Evolutionary conservation across 2,329 filamentous ascomycete species (phyloP).

Genomic region (Samsoniella hepiali): DNA sequence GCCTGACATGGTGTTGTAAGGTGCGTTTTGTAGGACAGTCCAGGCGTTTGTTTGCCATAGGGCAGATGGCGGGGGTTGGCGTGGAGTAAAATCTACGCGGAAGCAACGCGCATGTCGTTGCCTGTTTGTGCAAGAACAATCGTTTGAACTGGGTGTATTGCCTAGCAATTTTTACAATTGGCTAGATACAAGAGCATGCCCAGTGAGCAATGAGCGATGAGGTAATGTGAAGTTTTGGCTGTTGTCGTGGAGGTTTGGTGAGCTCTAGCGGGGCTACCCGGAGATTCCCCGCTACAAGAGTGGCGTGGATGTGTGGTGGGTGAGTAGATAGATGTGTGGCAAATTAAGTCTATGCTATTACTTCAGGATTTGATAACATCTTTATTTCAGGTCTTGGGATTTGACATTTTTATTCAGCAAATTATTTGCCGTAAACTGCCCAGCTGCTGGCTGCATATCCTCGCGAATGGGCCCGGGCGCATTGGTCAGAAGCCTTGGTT

Average conservation of each 20-base stretch:
- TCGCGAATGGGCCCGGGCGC: background rate
- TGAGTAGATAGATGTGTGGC: background rate
- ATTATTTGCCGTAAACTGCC: too few species aligned
- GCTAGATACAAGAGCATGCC: background rate
- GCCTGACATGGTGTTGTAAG: constrained; percentile 43
- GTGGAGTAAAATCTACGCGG: background rate
- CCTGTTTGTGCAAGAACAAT: background rate
- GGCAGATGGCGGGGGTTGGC: background rate
- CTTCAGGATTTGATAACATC: background rate
- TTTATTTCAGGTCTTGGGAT: background rate
- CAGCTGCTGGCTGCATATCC: background rate
- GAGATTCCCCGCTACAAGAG: constrained; percentile 9
- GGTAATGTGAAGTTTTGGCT: constrained; percentile 21
- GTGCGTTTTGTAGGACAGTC: background rate
- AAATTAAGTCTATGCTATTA: background rate
- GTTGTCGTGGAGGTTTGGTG: constrained; percentile 30
- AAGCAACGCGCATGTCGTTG: background rate
- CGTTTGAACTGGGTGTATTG: background rate
- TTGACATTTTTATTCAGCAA: background rate
- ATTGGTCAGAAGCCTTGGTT: background rate
- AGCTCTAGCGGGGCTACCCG: constrained; percentile 16
- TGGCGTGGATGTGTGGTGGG: background rate
- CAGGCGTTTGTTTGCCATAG: background rate
- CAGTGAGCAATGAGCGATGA: background rate
- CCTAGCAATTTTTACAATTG: background rate